phyloP scores from a whole-genome alignment of 345 rosid genomes.

The Bruguiera gymnorhiza region DNA sequence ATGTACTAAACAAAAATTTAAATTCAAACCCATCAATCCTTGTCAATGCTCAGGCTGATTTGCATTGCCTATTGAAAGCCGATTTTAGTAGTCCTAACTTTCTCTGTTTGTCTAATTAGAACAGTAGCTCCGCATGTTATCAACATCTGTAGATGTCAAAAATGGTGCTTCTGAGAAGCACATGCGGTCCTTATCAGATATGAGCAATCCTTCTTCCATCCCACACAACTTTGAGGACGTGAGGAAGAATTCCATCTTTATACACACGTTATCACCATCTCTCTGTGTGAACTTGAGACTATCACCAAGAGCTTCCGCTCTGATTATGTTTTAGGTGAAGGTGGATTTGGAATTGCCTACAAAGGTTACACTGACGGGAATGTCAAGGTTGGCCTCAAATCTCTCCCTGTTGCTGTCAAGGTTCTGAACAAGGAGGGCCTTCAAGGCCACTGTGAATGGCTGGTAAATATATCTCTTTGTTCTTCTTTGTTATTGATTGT shows the following conservation, averaged over 20 bases:
- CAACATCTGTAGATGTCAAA: conserved; percentile 31
- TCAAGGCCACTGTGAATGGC: conserved; percentile 99
- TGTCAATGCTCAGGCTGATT: too few species aligned
- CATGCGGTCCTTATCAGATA: conserved; percentile 78
- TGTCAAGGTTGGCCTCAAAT: conserved; percentile 88
- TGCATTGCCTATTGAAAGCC: too few species aligned
- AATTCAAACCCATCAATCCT: too few species aligned
- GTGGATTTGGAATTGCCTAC: conserved; percentile 94
- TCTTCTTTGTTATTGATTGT: background rate
- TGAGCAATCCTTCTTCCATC: conserved; percentile 70
- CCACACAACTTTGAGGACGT: conserved; percentile 62
- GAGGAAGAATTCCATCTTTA: conserved; percentile 60
- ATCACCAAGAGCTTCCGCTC: conserved; percentile 97
- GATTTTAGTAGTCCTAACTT: too few species aligned
- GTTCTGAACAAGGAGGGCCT: conserved; percentile 95
- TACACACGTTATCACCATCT: conserved; percentile 75
- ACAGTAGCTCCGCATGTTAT: conserved; percentile 42
- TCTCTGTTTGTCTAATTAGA: too few species aligned
- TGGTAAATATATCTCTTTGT: conserved; percentile 35
- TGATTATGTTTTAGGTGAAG: conserved; percentile 92
- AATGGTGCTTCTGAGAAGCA: conserved; percentile 46
- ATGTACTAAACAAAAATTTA: too few species aligned
- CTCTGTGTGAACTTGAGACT: conserved; percentile 86
- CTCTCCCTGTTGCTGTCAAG: conserved; percentile 95
- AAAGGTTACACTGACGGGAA: conserved; percentile 96